Base-by-base conservation (phyloP, 805 yeast species). In the Priceomyces fermenticarens region DNA sequence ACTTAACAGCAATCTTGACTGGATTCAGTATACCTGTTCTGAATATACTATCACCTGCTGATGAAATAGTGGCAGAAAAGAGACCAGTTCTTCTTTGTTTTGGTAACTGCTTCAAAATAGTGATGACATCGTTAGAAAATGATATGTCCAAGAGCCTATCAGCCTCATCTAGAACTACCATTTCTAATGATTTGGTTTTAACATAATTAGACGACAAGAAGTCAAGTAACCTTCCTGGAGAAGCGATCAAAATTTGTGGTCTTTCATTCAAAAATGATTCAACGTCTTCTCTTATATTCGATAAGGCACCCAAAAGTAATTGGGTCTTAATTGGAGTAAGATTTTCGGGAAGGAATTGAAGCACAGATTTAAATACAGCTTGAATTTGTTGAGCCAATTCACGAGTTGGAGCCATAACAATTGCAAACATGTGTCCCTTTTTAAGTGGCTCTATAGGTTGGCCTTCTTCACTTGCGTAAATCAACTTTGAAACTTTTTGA, bases 21-120 rank as follows among this genome's bases (percentile, higher is more conserved):
- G 99, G 99, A 58, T 93, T 91, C 40, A 95, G 76, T 78, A 93
- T 79, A 12, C 98, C 98, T 1, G 95, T 83, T 43, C 85, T 80
- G 58, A 88, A 88, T 17, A 93, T 78, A 38, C 80, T 78, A 28
- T 77, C 72, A 9, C 93, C 88, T 0, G 96, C 93, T 41, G 86
- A 81, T 5, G 86, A 78, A 38, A 93, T 80, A 0, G 99, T 93
- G 2, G 99, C 99, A 1, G 97, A 88, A 57, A 91, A 91, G 13
- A 91, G 67, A 1, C 98, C 99, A 0, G 95, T 88, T 54, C 99
- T 75, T 54, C 96, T 80, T 64, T 91, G 99, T 50, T 87, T 84
- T 0, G 99, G 99, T 23, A 93, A 65, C 34, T 74, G 58, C 27
- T 77, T 71, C 30, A 91, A 67, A 23, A 91, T 87, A 25, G 73